Evolutionary conservation across 2,329 filamentous ascomycete species (phyloP).

Genomic region (Sphaceloma murrayae): DNA sequence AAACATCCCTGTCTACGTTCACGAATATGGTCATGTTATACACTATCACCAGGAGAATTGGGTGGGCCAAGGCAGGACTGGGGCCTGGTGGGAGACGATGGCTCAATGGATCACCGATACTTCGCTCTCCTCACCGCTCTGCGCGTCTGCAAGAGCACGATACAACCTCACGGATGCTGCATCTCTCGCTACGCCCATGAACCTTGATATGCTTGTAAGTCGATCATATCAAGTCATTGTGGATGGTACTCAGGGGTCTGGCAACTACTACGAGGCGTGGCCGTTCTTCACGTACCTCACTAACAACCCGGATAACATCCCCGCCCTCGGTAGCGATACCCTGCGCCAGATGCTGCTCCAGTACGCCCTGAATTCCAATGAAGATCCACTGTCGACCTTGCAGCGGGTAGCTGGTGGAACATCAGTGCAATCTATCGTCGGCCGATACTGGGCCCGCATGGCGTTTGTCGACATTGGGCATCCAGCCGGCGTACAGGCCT

Average conservation of each 20-base stretch:
- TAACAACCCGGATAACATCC: constrained; percentile 39
- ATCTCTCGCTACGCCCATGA: constrained; percentile 35
- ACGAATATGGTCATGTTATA: constrained; percentile 43
- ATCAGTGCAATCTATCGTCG: constrained; percentile 36
- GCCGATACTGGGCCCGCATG: constrained; percentile 46
- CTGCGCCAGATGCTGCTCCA: constrained; percentile 30
- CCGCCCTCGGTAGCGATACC: constrained; percentile 21
- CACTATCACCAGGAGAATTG: constrained; percentile 34
- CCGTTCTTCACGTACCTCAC: constrained; percentile 43
- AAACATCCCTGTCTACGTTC: constrained; percentile 36
- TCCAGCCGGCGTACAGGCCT: constrained; percentile 32
- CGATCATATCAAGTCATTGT: constrained; percentile 42
- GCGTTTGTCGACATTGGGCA: constrained; percentile 45
- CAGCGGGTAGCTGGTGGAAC: constrained; percentile 28
- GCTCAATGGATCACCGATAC: constrained; percentile 44
- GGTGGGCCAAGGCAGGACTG: constrained; percentile 36
- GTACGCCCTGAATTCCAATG: constrained; percentile 39
- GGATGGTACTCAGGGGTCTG: constrained; percentile 31
- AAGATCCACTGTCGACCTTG: constrained; percentile 42
- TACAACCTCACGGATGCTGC: constrained; percentile 29
- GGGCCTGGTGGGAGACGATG: constrained; percentile 45
- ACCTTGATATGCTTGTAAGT: constrained; percentile 34
- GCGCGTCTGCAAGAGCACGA: constrained; percentile 32
- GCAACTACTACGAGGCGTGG: constrained; percentile 46
- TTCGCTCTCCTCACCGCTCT: constrained; percentile 39